Percentiles rank a stretch among this genome's conserved stretches.
Evolutionary conservation across 2,329 filamentous ascomycete species (phyloP).

Genomic region (Paramyrothecium sp.): DNA sequence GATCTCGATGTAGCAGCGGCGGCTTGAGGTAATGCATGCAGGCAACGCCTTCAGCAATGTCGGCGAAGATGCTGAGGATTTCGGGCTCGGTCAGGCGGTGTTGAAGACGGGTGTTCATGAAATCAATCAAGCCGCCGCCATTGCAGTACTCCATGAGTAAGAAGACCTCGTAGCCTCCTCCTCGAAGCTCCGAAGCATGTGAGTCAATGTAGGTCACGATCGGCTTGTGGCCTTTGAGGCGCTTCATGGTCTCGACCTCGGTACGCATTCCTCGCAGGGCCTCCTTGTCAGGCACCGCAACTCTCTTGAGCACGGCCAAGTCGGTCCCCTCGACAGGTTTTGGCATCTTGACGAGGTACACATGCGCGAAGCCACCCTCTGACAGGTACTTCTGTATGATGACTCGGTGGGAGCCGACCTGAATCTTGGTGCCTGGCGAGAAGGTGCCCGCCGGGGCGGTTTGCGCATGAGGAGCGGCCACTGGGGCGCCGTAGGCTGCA

Average conservation of each 20-base stretch:
- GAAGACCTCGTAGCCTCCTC: slow-evolving; percentile 96
- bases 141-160: slow-evolving; percentile 97
- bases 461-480: slow-evolving; percentile 35
- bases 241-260: slow-evolving; percentile 99
- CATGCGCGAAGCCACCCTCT: slow-evolving; percentile 96
- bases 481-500: slow-evolving; percentile 42
- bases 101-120: slow-evolving; percentile 98
- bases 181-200: slow-evolving; percentile 89
- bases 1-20: slow-evolving; percentile 84
- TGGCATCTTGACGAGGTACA: slow-evolving; percentile 90
- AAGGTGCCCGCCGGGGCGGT: slow-evolving; percentile 80
- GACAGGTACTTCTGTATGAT: slow-evolving; percentile 97
- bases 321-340: slow-evolving; percentile 75
- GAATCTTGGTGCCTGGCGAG: slow-evolving; percentile 90
- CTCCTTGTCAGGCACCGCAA: slow-evolving; percentile 95
- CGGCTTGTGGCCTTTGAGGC: slow-evolving; percentile 90
- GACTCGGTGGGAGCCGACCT: slow-evolving; percentile 88
- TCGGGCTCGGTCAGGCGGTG: slow-evolving; percentile 96
- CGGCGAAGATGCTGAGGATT: slow-evolving; percentile 94
- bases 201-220: slow-evolving; percentile 99
- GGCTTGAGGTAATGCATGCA: slow-evolving; percentile 99
- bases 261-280: slow-evolving; percentile 93
- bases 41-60: slow-evolving; percentile 92
- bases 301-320: slow-evolving; percentile 84
- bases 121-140: slow-evolving; percentile 94